Conservation (phyloP, 495 filamentous ascomycete species). For the Daldinia loculata region DNA sequence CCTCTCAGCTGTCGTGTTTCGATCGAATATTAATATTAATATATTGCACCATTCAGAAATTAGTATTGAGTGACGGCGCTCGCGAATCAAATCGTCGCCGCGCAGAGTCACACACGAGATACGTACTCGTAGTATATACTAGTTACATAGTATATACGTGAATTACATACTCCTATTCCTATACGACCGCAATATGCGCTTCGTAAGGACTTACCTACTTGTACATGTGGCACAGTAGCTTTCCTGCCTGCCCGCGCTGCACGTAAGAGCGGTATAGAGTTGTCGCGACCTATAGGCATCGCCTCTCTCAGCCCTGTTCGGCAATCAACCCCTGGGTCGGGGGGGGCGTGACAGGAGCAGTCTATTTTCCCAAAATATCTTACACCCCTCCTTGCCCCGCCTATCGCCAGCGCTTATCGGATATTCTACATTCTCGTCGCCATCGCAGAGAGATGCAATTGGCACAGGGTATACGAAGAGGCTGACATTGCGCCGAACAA, state of each 20-base stretch:
- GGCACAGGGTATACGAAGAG: constrained; percentile 13
- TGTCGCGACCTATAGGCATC: constrained; percentile 24
- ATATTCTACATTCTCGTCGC: constrained; percentile 16
- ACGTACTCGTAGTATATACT: neutral
- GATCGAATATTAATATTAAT: neutral
- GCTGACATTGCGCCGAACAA: constrained; percentile 6
- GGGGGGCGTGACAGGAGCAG: neutral
- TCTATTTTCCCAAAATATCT: constrained; percentile 33
- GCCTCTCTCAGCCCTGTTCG: constrained; percentile 40
- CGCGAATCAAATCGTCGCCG: constrained; percentile 12
- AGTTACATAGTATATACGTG: no score
- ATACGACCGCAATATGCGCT: constrained; percentile 8
- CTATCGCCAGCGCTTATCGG: constrained; percentile 38
- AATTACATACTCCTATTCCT: no score
- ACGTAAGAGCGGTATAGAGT: constrained; percentile 20
- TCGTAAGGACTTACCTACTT: constrained; percentile 13
- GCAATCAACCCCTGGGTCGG: constrained; percentile 18
- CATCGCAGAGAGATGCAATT: constrained; percentile 9
- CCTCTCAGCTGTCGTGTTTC: constrained; percentile 1
- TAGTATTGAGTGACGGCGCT: neutral
- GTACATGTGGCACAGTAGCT: constrained; percentile 30
- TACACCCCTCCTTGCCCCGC: constrained; percentile 2
- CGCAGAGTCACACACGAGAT: neutral
- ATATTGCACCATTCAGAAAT: constrained; percentile 1
- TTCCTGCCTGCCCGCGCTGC: constrained; percentile 19